These are phyloP conservation scores for Ceratonia siliqua DNA, from an alignment of 306 rosid species.

Conservation along the genomic window DNA sequence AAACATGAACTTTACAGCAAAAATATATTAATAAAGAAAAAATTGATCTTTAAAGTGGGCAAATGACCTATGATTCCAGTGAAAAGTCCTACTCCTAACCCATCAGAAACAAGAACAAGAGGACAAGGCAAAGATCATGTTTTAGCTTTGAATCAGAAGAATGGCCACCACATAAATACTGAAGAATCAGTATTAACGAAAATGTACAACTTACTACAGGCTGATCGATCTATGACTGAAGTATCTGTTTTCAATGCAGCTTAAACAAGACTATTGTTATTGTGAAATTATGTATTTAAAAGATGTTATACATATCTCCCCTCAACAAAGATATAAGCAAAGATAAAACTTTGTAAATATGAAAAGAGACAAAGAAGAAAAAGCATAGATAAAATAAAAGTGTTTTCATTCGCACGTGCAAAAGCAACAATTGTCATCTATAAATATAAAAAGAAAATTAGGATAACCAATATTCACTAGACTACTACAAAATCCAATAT, in stretches of 20 bases:
- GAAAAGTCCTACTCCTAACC: not conserved
- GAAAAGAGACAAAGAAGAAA: not conserved
- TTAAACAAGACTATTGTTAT: not conserved
- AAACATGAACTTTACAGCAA: not conserved
- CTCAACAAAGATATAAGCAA: not conserved
- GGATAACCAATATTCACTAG: not conserved
- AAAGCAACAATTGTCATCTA: not conserved
- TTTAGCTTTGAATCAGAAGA: not conserved
- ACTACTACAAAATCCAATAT: not conserved
- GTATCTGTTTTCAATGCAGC: not conserved
- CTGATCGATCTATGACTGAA: not conserved
- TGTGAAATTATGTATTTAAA: not conserved
- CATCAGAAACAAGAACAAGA: not conserved
- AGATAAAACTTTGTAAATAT: not conserved
- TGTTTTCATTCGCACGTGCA: not conserved
- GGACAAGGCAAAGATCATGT: not conserved
- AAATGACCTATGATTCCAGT: not conserved
- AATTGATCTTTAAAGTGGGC: not conserved
- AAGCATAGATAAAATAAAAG: not conserved
- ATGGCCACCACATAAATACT: not conserved
- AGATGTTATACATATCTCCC: not conserved
- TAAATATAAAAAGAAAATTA: not conserved
- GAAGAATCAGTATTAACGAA: not conserved
- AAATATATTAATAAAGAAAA: not conserved
- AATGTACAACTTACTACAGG: not conserved